Conservation (phyloP, 306 rosid genomes). For the Rosa multiflora region DNA sequence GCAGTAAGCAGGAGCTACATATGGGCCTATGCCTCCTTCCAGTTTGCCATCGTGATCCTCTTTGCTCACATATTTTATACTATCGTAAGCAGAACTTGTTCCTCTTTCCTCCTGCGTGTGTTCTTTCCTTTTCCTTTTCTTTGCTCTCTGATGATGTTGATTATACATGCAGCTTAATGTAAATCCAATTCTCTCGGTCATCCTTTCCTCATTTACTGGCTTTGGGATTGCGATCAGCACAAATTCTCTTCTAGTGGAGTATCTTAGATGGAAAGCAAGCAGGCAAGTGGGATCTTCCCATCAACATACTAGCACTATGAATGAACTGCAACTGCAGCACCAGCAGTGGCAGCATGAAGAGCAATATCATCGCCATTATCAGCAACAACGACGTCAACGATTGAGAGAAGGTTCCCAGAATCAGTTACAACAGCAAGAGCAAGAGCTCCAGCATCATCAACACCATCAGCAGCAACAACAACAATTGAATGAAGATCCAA, state of each 20-base stretch:
- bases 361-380: slow-evolving; percentile 24
- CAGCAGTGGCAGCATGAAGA: slow-evolving; percentile 32
- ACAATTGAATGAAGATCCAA: slow-evolving; percentile 17
- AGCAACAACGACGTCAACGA: slow-evolving; percentile 6
- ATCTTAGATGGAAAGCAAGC: slow-evolving; percentile 63
- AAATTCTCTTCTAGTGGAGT: slow-evolving; percentile 59
- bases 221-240: slow-evolving; percentile 69
- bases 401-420: slow-evolving; percentile 15
- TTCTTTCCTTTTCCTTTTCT: background rate
- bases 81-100: slow-evolving; percentile 56
- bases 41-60: slow-evolving; percentile 75
- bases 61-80: slow-evolving; percentile 76
- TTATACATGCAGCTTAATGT: slow-evolving; percentile 55
- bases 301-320: slow-evolving; percentile 26
- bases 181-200: slow-evolving; percentile 52
- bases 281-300: slow-evolving; percentile 44
- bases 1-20: slow-evolving; percentile 73
- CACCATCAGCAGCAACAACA: slow-evolving; percentile 18
- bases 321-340: slow-evolving; percentile 31
- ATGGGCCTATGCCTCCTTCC: slow-evolving; percentile 90
- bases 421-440: slow-evolving; percentile 17
- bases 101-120: background rate
- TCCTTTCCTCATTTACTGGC: slow-evolving; percentile 74
- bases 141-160: background rate
- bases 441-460: background rate